These are phyloP conservation scores for Elongisporangium senticosum DNA, from an alignment of 352 stramenopile genomes.

Conservation along the genomic window DNA sequence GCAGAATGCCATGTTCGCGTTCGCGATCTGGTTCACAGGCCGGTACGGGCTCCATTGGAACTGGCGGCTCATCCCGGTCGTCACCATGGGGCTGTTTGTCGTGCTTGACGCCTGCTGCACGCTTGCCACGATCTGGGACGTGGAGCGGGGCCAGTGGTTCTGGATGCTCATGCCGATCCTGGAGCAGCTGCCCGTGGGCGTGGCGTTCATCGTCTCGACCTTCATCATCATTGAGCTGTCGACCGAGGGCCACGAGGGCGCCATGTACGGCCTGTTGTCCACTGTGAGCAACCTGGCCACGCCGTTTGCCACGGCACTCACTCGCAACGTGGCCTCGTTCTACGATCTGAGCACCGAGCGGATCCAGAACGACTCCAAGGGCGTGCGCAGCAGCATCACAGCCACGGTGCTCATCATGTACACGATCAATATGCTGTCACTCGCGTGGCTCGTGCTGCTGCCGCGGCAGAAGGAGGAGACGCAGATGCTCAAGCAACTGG, in stretches of 20 bases:
- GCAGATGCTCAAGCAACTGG: constrained; percentile 56
- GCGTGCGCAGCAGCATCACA: constrained; percentile 40
- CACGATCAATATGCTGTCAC: constrained; percentile 37
- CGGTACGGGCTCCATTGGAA: constrained; percentile 56
- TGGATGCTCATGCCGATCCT: constrained; percentile 42
- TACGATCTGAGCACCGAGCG: constrained; percentile 38
- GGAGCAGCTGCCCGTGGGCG: constrained; percentile 37
- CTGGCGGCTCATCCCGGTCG: constrained; percentile 33
- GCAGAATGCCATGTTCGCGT: constrained; percentile 21
- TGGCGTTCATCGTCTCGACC: constrained; percentile 48
- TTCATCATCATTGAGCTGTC: constrained; percentile 61
- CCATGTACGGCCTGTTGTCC: constrained; percentile 56
- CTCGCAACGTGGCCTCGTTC: constrained; percentile 28
- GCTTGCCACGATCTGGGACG: constrained; percentile 46
- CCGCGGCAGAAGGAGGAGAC: constrained; percentile 62
- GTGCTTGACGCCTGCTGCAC: constrained; percentile 28
- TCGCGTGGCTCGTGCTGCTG: constrained; percentile 44
- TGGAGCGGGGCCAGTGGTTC: constrained; percentile 42
- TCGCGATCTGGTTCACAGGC: constrained; percentile 33
- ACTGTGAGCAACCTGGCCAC: constrained; percentile 50
- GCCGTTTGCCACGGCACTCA: constrained; percentile 39
- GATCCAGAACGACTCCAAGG: constrained; percentile 44
- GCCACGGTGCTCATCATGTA: constrained; percentile 50
- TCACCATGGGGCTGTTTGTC: constrained; percentile 28
- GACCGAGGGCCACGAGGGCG: constrained; percentile 48